Conservation (phyloP, 2,329 filamentous ascomycete species). For the Amylocarpus encephaloides region DNA sequence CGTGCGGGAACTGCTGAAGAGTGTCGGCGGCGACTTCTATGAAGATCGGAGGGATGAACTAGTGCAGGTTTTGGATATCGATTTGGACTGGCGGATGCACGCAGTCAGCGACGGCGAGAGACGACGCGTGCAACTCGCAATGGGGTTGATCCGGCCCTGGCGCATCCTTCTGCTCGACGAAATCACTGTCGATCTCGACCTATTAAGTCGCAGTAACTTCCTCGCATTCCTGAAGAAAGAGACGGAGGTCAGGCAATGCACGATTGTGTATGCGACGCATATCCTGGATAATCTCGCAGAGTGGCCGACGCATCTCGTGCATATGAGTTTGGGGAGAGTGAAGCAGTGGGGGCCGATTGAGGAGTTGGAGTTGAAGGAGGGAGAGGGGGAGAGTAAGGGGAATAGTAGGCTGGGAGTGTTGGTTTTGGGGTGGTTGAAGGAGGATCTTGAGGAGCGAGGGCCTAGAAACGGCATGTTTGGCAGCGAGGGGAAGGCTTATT, state of each 20-base stretch:
- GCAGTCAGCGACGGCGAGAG: constrained; percentile 91
- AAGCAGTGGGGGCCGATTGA: constrained; percentile 79
- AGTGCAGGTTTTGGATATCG: constrained; percentile 82
- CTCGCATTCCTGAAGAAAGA: constrained; percentile 79
- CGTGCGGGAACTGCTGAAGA: constrained; percentile 75
- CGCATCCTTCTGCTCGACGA: constrained; percentile 86
- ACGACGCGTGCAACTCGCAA: constrained; percentile 85
- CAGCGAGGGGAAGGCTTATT: constrained; percentile 44
- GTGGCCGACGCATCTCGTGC: constrained; percentile 93
- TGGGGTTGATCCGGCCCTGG: constrained; percentile 92
- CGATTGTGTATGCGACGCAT: constrained; percentile 95
- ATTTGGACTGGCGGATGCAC: constrained; percentile 90
- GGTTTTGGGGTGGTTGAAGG: constrained; percentile 78
- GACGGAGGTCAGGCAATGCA: constrained; percentile 75
- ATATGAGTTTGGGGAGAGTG: constrained; percentile 86
- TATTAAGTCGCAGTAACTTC: constrained; percentile 79
- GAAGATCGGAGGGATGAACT: constrained; percentile 79
- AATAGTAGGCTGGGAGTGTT: constrained; percentile 84
- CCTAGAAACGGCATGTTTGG: constrained; percentile 49
- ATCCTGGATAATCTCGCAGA: constrained; percentile 90
- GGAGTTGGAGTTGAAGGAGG: constrained; percentile 49
- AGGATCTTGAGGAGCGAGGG: constrained; percentile 72
- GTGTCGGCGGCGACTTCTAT: constrained; percentile 81
- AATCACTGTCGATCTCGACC: constrained; percentile 93
- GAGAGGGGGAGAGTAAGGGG: constrained; percentile 41